Percentiles rank a stretch among this genome's conserved stretches.
phyloP scores from a whole-genome alignment of 2,329 filamentous ascomycete species.

The Aaosphaeria pasadenensis region DNA sequence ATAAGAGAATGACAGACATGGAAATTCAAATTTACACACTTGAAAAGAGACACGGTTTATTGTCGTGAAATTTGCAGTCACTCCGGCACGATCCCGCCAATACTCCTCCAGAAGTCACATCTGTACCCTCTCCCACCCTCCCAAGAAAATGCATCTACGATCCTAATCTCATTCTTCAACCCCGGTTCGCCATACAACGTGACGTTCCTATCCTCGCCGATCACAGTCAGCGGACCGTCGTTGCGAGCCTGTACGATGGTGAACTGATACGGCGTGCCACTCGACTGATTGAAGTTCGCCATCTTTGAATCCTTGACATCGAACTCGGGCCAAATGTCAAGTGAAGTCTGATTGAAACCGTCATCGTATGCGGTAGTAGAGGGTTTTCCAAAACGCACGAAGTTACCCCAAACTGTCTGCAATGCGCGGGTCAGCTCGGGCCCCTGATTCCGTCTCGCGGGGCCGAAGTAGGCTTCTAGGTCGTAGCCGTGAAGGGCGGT shows the following conservation, averaged over 20 bases:
- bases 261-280: slow-evolving; percentile 6
- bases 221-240: background rate
- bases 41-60: no score
- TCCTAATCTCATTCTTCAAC: slow-evolving; percentile 10
- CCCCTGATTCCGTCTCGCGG: slow-evolving; percentile 6
- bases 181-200: slow-evolving; percentile 10
- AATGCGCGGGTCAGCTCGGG: slow-evolving; percentile 9
- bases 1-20: no score
- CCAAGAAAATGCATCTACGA: slow-evolving; percentile 20
- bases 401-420: slow-evolving; percentile 15
- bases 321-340: slow-evolving; percentile 13
- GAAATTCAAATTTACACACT: no score
- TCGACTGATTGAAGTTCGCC: slow-evolving; percentile 20
- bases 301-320: slow-evolving; percentile 1
- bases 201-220: slow-evolving; percentile 1
- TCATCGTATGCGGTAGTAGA: slow-evolving; percentile 4
- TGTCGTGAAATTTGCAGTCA: background rate
- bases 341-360: slow-evolving; percentile 2
- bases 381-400: slow-evolving; percentile 9
- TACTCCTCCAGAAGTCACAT: slow-evolving; percentile 21
- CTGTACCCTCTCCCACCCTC: slow-evolving; percentile 16
- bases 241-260: background rate
- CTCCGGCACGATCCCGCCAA: slow-evolving; percentile 10
- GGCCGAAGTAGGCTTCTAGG: slow-evolving; percentile 14
- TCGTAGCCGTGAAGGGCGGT: slow-evolving; percentile 15